Percentiles rank a stretch among this genome's conserved stretches.
phyloP scores from a whole-genome alignment of 208 protist genomes.

The Trypanosomatidae sp. region DNA sequence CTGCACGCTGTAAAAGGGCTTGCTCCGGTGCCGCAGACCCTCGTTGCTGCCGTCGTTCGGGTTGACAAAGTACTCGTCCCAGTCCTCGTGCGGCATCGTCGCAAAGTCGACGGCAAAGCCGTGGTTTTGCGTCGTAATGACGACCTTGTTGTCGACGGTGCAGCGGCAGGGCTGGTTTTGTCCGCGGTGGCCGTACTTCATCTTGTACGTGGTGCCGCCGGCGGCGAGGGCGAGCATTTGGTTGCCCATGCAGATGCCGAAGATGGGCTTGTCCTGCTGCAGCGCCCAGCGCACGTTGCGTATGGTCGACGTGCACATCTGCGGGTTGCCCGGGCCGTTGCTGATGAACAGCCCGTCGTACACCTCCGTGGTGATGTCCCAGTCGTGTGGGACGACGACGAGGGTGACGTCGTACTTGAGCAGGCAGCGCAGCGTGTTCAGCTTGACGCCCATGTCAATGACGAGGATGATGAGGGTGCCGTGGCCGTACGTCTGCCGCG shows the following conservation, averaged over 20 bases:
- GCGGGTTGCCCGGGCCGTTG: conserved; percentile 92
- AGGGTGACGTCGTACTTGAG: conserved; percentile 82
- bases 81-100: conserved; percentile 82
- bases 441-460: conserved; percentile 92
- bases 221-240: conserved; percentile 94
- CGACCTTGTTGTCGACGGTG: conserved; percentile 70
- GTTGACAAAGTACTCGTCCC: conserved; percentile 94
- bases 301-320: conserved; percentile 87
- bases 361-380: conserved; percentile 90
- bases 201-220: conserved; percentile 91
- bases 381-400: conserved; percentile 86
- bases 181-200: conserved; percentile 98
- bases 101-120: conserved; percentile 95
- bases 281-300: conserved; percentile 86
- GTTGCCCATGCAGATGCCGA: conserved; percentile 99
- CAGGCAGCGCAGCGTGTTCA: conserved; percentile 91
- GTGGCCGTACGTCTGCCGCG: conserved; percentile 68
- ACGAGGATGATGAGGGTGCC: conserved; percentile 78
- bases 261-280: conserved; percentile 89
- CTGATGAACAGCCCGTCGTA: conserved; percentile 97
- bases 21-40: conserved; percentile 90
- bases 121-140: conserved; percentile 98
- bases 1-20: conserved; percentile 96
- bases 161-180: conserved; percentile 96
- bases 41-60: conserved; percentile 97